Conservation (phyloP, 75 land plant genomes). For the Azolla pinnata region DNA sequence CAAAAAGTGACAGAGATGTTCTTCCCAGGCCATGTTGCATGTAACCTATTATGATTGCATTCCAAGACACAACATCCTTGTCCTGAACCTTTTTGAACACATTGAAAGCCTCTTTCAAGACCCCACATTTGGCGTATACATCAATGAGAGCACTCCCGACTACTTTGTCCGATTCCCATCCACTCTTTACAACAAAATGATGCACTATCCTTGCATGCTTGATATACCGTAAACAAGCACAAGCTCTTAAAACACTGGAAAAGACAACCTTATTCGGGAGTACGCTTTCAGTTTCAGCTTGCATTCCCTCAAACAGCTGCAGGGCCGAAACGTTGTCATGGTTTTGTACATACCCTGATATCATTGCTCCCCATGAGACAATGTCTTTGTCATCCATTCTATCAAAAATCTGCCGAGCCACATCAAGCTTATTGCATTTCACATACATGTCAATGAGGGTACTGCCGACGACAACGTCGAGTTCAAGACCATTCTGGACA, state of each 20-base stretch:
- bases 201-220: constrained; percentile 31
- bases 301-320: constrained; percentile 26
- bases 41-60: constrained; percentile 38
- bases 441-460: constrained; percentile 40
- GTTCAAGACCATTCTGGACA: constrained; percentile 5
- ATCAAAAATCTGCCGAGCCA: constrained; percentile 8
- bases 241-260: constrained; percentile 39
- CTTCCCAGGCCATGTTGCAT: constrained; percentile 37
- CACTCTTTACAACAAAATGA: constrained; percentile 25
- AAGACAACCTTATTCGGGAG: constrained; percentile 31
- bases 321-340: constrained; percentile 20
- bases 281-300: constrained; percentile 9
- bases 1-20: constrained; percentile 55
- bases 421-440: constrained; percentile 5
- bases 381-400: constrained; percentile 10
- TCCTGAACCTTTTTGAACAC: constrained; percentile 22
- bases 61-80: constrained; percentile 19
- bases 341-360: constrained; percentile 11
- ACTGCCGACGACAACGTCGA: constrained; percentile 23
- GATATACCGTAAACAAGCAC: constrained; percentile 23
- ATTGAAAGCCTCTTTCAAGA: constrained; percentile 18
- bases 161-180: constrained; percentile 7
- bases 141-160: constrained; percentile 20
- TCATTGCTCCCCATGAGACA: constrained; percentile 16
- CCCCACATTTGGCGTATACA: constrained; percentile 33